A percentile compares a stretch with the other conserved stretches of the same genome.
These are phyloP conservation scores for Leptographium lundbergii DNA, from an alignment of 2,329 filamentous ascomycete genomes.

Conservation along the genomic window DNA sequence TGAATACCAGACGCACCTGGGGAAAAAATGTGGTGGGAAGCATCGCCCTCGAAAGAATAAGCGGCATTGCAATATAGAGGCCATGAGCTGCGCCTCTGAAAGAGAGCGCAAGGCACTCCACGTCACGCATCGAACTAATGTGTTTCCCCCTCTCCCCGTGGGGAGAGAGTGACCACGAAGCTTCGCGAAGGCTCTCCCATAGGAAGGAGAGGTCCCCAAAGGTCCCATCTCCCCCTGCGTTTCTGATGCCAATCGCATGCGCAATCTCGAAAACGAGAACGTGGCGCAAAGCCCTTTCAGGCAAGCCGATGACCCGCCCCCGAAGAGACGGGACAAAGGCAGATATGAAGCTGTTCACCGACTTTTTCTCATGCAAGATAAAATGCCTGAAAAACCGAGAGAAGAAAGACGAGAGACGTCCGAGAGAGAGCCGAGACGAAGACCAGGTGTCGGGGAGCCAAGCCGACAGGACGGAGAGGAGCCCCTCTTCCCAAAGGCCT, in stretches of 20 bases:
- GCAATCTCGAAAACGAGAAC: conserved; percentile 1
- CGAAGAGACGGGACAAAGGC: neutral
- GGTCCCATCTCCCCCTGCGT: conserved; percentile 10
- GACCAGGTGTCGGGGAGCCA: neutral
- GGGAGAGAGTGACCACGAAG: conserved; percentile 10
- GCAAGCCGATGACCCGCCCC: conserved; percentile 4
- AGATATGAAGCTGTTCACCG: conserved; percentile 15
- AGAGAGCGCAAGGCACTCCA: conserved; percentile 5
- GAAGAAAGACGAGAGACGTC: neutral
- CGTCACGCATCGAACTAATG: conserved; percentile 15
- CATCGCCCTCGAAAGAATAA: conserved; percentile 16
- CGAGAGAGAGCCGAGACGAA: neutral
- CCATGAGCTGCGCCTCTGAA: neutral
- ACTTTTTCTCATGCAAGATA: conserved; percentile 14
- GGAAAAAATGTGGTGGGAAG: conserved; percentile 6
- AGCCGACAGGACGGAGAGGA: neutral
- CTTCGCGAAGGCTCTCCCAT: conserved; percentile 15
- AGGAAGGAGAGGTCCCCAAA: conserved; percentile 4
- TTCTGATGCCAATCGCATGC: conserved; percentile 15
- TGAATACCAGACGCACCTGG: conserved; percentile 1
- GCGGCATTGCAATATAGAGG: conserved; percentile 15
- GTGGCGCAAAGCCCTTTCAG: conserved; percentile 14
- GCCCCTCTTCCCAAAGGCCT: neutral
- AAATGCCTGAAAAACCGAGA: conserved; percentile 2
- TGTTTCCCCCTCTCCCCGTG: conserved; percentile 7